Evolutionary conservation across 2,329 filamentous ascomycete genomes (phyloP).

Genomic region (Alternaria hordeiaustralica): DNA sequence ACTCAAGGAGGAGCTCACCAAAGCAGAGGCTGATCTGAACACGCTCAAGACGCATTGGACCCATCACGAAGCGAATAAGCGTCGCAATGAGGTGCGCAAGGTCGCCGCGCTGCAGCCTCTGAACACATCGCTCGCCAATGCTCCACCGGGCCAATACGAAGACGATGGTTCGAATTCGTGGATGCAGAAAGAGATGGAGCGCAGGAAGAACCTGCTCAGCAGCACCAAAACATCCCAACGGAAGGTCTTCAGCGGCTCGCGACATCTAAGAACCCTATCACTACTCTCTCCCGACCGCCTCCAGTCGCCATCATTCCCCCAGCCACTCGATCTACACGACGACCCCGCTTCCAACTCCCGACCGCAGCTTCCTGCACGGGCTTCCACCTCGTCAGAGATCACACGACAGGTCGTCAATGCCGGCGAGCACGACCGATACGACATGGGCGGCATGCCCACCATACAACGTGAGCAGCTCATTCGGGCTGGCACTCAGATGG

Average conservation of each 20-base stretch:
- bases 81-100: slow-evolving; percentile 68
- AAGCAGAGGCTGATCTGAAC: slow-evolving; percentile 78
- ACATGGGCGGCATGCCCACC: slow-evolving; percentile 36
- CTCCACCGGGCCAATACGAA: slow-evolving; percentile 39
- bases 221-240: slow-evolving; percentile 57
- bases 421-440: slow-evolving; percentile 39
- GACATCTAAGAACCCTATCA: slow-evolving; percentile 73
- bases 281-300: slow-evolving; percentile 71
- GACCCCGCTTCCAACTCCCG: slow-evolving; percentile 25
- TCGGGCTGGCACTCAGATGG: slow-evolving; percentile 72
- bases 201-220: slow-evolving; percentile 71
- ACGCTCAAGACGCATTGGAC: slow-evolving; percentile 86
- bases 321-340: slow-evolving; percentile 47
- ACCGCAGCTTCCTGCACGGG: slow-evolving; percentile 21
- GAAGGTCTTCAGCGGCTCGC: slow-evolving; percentile 68
- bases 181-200: slow-evolving; percentile 70
- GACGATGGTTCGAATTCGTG: slow-evolving; percentile 53
- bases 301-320: slow-evolving; percentile 46
- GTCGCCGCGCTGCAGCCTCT: slow-evolving; percentile 63
- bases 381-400: slow-evolving; percentile 43
- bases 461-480: slow-evolving; percentile 48
- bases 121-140: slow-evolving; percentile 48
- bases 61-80: slow-evolving; percentile 75
- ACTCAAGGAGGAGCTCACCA: slow-evolving; percentile 84
- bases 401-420: slow-evolving; percentile 34